Percentiles rank a stretch among this genome's conserved stretches.
phyloP scores from a whole-genome alignment of 768 basidiomycete genomes.

The Naematelia aurantialba region DNA sequence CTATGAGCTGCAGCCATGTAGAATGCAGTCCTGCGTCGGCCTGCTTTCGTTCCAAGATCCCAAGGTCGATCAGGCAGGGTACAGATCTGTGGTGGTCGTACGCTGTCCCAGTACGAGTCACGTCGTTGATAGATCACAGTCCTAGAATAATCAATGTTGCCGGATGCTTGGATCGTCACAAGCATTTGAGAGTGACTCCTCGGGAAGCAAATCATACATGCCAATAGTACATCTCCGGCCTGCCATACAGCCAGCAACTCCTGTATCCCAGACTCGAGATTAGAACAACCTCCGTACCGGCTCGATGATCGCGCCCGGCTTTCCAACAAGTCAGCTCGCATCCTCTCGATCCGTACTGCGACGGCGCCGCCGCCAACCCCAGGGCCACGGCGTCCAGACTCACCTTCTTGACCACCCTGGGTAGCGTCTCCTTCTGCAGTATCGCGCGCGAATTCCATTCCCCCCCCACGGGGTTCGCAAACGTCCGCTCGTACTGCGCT shows the following conservation, averaged over 20 bases:
- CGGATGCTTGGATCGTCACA: too few species aligned
- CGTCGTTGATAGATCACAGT: too few species aligned
- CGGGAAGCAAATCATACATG: too few species aligned
- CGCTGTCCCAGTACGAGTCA: too few species aligned
- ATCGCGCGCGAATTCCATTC: constrained; percentile 88
- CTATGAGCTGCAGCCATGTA: background rate
- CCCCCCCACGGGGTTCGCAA: constrained; percentile 73
- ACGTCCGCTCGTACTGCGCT: constrained; percentile 82
- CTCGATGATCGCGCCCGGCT: constrained; percentile 50
- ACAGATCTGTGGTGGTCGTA: too few species aligned
- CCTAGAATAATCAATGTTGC: too few species aligned
- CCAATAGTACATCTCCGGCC: too few species aligned
- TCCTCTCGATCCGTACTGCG: background rate
- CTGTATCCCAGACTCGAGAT: too few species aligned
- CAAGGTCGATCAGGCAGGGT: background rate
- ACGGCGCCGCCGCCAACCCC: background rate
- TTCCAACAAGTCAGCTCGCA: background rate
- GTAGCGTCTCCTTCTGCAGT: constrained; percentile 64
- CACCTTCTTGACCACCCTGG: constrained; percentile 83
- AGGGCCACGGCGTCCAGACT: too few species aligned
- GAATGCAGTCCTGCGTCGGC: background rate
- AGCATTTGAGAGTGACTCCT: too few species aligned
- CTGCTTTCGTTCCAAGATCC: too few species aligned
- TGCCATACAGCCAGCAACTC: too few species aligned
- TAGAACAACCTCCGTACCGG: constrained; percentile 47